A percentile compares a stretch with the other conserved stretches of the same genome.
Conservation (phyloP, 1,284 basidiomycete species). For the Cryptococcus hybrid region DNA sequence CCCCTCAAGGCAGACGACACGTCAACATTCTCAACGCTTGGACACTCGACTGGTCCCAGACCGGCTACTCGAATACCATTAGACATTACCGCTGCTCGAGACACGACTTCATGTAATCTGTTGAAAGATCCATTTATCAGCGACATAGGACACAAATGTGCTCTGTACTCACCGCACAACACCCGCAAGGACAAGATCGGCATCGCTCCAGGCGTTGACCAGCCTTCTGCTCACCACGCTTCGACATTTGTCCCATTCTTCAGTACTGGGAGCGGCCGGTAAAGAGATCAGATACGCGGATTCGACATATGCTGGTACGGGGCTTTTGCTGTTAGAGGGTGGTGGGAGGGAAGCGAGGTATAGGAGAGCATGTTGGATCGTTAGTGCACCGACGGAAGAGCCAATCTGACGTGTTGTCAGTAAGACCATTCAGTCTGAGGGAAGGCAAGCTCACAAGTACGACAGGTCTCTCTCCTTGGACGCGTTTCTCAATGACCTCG, state of each 20-base stretch:
- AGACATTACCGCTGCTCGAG: conserved; percentile 46
- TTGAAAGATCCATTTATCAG: neutral
- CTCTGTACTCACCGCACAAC: conserved; percentile 47
- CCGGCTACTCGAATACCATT: conserved; percentile 49
- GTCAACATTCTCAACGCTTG: conserved; percentile 53
- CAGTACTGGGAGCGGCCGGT: conserved; percentile 51
- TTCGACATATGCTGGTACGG: conserved; percentile 53
- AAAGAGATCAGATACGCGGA: conserved; percentile 55
- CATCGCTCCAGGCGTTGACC: conserved; percentile 53
- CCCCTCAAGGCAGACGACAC: conserved; percentile 46
- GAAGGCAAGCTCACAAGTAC: conserved; percentile 44
- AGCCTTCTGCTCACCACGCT: conserved; percentile 53
- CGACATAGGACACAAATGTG: neutral
- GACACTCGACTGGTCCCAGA: conserved; percentile 44
- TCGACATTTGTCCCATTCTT: conserved; percentile 53
- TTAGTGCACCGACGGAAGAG: conserved; percentile 56
- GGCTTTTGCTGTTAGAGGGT: conserved; percentile 23
- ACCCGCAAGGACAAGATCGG: conserved; percentile 56
- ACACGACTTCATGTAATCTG: conserved; percentile 54
- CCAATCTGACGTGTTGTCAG: conserved; percentile 48
- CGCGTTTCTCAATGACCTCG: conserved; percentile 56
- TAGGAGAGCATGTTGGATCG: conserved; percentile 55
- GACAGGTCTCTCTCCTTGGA: conserved; percentile 58
- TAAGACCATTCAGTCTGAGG: neutral
- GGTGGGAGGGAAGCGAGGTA: conserved; percentile 51